Evolutionary conservation across 2,329 filamentous ascomycete species (phyloP).

Genomic region (Cladosporium sp.): DNA sequence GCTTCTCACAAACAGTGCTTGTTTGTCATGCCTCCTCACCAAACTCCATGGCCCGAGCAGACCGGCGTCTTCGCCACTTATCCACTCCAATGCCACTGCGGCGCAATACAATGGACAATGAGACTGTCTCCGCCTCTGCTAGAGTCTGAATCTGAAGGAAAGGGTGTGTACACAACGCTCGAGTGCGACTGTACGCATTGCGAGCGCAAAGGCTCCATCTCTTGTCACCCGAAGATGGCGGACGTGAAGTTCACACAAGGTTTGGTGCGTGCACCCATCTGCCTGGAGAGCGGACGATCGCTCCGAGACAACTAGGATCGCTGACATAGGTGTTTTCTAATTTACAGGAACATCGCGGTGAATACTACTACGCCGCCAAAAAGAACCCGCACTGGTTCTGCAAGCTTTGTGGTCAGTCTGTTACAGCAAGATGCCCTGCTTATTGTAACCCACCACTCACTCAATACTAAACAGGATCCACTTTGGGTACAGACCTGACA

Average conservation of each 20-base stretch:
- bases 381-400: constrained; percentile 23
- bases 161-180: constrained; percentile 18
- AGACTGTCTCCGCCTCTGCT: constrained; percentile 26
- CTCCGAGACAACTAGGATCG: background rate
- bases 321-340: no score
- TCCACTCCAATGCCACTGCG: constrained; percentile 28
- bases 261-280: background rate
- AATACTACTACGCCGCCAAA: constrained; percentile 20
- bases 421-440: background rate
- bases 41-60: constrained; percentile 16
- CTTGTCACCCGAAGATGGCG: constrained; percentile 19
- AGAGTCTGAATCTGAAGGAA: constrained; percentile 13
- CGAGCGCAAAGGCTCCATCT: constrained; percentile 18
- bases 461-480: background rate
- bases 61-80: constrained; percentile 20
- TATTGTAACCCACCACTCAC: background rate
- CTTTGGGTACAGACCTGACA: constrained; percentile 21
- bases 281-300: background rate
- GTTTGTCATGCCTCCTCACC: no score
- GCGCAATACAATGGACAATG: constrained; percentile 22
- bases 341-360: constrained; percentile 14
- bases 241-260: constrained; percentile 22
- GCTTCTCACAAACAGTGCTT: no score
- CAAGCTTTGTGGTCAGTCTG: constrained; percentile 17
- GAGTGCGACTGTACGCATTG: constrained; percentile 27